A percentile compares a stretch with the other conserved stretches of the same genome.
These are phyloP conservation scores for Daedaleopsis nitida DNA, from an alignment of 768 basidiomycete genomes.

Conservation along the genomic window DNA sequence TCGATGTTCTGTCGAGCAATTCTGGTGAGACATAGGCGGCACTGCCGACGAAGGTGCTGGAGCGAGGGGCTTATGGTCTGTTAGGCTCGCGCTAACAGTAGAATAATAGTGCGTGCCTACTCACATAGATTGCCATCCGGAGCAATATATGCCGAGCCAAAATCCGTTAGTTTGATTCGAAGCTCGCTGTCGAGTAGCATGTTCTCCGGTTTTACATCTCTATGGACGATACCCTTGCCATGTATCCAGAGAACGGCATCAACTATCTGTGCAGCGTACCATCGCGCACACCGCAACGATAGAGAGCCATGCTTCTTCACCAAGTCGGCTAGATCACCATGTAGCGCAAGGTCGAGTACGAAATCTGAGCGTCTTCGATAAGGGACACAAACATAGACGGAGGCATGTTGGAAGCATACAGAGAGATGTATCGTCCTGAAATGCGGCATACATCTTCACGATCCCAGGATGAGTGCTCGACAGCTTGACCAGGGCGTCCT, in stretches of 20 bases:
- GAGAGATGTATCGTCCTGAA: constrained; percentile 18
- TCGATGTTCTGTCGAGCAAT: constrained; percentile 12
- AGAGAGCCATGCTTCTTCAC: constrained; percentile 20
- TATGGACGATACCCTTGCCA: constrained; percentile 15
- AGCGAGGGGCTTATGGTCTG: constrained; percentile 6
- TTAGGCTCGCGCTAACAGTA: background rate
- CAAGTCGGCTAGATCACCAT: constrained; percentile 18
- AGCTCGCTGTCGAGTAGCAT: constrained; percentile 10
- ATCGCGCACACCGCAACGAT: constrained; percentile 12
- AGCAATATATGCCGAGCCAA: constrained; percentile 15
- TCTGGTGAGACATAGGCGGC: constrained; percentile 20
- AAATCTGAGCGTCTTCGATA: constrained; percentile 5
- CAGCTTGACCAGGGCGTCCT: constrained; percentile 18
- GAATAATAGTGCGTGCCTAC: background rate
- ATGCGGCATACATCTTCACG: constrained; percentile 17
- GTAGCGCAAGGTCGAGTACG: constrained; percentile 15
- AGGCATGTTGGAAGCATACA: background rate
- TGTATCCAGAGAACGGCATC: constrained; percentile 18
- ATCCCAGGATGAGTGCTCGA: constrained; percentile 15
- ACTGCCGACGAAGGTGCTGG: constrained; percentile 18
- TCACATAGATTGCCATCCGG: constrained; percentile 18
- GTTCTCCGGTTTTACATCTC: constrained; percentile 19
- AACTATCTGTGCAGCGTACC: constrained; percentile 16
- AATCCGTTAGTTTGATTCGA: constrained; percentile 13
- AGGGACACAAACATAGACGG: too few relatives aligned